Percentiles rank a stretch among this genome's conserved stretches.
Conservation (phyloP, 495 filamentous ascomycete genomes). For the Neurospora sublineolata region DNA sequence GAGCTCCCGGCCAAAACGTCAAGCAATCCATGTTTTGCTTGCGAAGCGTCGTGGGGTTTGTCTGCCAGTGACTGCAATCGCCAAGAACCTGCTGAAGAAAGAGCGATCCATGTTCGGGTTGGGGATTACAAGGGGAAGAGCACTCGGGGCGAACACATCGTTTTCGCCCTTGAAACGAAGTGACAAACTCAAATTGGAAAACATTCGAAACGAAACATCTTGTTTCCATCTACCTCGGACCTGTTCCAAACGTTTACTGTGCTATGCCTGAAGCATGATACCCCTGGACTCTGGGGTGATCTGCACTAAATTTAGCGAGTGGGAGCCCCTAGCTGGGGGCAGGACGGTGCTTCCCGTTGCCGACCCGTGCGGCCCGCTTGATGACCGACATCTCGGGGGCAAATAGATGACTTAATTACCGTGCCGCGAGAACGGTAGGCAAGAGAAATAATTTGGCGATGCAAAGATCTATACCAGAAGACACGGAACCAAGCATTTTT, state of each 20-base stretch:
- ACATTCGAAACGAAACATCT: neutral
- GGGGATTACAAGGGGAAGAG: neutral
- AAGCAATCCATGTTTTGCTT: neutral
- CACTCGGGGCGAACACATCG: neutral
- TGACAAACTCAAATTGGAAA: neutral
- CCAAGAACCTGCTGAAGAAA: neutral
- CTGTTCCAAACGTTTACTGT: neutral
- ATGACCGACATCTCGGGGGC: neutral
- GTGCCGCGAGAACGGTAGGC: neutral
- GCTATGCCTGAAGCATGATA: neutral
- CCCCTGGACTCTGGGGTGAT: neutral
- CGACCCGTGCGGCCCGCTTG: neutral
- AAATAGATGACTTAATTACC: neutral
- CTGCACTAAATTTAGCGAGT: neutral
- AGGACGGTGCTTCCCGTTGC: neutral
- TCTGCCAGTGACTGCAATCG: neutral
- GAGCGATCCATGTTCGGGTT: neutral
- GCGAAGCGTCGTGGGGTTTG: neutral
- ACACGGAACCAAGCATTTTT: neutral
- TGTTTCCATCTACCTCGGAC: neutral
- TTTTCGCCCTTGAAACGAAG: neutral
- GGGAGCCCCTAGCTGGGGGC: neutral
- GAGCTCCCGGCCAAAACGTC: neutral
- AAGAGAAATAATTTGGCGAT: neutral
- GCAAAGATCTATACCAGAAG: neutral